Evolutionary conservation across 2,329 filamentous ascomycete species (phyloP).

Genomic region (Monosporascus sp.): DNA sequence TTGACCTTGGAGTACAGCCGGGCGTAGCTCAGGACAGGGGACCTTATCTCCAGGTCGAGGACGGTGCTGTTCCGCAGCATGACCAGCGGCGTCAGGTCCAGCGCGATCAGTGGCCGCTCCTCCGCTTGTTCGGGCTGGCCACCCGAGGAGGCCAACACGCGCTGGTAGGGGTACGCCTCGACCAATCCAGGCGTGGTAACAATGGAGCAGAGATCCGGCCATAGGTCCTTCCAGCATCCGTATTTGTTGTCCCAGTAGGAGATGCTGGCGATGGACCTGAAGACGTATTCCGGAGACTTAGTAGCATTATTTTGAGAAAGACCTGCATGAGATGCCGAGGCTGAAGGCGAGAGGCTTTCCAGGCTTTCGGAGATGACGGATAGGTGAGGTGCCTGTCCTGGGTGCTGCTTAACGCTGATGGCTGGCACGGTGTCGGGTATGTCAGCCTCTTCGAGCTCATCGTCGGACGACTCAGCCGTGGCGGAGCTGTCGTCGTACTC

Average conservation of each 20-base stretch:
- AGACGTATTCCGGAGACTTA: conserved; percentile 36
- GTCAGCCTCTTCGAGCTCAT: conserved; percentile 56
- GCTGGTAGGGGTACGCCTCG: conserved; percentile 46
- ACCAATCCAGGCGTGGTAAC: conserved; percentile 54
- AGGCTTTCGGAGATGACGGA: conserved; percentile 42
- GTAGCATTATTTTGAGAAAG: conserved; percentile 58
- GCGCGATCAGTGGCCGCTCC: conserved; percentile 51
- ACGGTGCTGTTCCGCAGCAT: conserved; percentile 86
- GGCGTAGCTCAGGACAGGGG: conserved; percentile 62
- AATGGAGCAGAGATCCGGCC: conserved; percentile 47
- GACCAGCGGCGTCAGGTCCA: conserved; percentile 88
- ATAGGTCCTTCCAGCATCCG: conserved; percentile 56
- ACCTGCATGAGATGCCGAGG: conserved; percentile 70
- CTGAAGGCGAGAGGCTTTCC: conserved; percentile 66
- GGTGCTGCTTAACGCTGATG: conserved; percentile 47
- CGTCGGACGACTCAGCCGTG: conserved; percentile 41
- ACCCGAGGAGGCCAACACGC: conserved; percentile 29
- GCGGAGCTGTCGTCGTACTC: conserved; percentile 41
- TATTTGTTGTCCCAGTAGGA: conserved; percentile 58
- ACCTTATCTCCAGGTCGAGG: conserved; percentile 90
- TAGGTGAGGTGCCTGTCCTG: conserved; percentile 24
- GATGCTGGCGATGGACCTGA: conserved; percentile 48
- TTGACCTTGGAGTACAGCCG: conserved; percentile 60
- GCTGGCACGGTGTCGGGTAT: conserved; percentile 55
- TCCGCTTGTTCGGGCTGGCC: conserved; percentile 27